These are phyloP conservation scores for Neonectria faginata DNA, from an alignment of 2,329 filamentous ascomycete genomes.

Conservation along the genomic window DNA sequence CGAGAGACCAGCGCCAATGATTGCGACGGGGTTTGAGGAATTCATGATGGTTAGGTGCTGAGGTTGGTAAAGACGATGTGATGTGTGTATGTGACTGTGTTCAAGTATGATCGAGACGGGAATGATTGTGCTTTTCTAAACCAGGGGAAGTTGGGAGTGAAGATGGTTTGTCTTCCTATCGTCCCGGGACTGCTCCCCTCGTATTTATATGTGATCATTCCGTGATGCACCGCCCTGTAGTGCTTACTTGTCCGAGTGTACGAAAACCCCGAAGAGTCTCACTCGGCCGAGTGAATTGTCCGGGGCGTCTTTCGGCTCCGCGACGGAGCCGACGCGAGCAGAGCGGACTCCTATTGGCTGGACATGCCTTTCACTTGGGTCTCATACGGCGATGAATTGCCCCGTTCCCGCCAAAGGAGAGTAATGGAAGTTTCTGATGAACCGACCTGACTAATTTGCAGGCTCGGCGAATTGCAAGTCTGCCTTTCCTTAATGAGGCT, in stretches of 20 bases:
- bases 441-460: background rate
- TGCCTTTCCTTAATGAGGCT: background rate
- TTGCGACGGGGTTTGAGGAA: constrained; percentile 39
- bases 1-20: constrained; percentile 53
- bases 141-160: background rate
- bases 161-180: background rate
- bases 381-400: background rate
- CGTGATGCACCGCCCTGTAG: background rate
- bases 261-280: background rate
- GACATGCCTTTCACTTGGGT: background rate
- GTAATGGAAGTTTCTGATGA: background rate
- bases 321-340: background rate
- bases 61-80: background rate
- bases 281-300: constrained; percentile 8
- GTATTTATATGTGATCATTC: background rate
- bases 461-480: background rate
- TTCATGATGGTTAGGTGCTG: constrained; percentile 25
- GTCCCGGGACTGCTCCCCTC: background rate
- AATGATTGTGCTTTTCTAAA: background rate
- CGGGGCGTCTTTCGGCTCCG: background rate
- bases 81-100: background rate
- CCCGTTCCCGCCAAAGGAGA: background rate
- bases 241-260: background rate
- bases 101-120: background rate
- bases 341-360: background rate